Percentiles rank a stretch among this genome's conserved stretches.
These are phyloP conservation scores for Zasmidium angulare DNA, from an alignment of 2,329 filamentous ascomycete species.

Conservation along the genomic window DNA sequence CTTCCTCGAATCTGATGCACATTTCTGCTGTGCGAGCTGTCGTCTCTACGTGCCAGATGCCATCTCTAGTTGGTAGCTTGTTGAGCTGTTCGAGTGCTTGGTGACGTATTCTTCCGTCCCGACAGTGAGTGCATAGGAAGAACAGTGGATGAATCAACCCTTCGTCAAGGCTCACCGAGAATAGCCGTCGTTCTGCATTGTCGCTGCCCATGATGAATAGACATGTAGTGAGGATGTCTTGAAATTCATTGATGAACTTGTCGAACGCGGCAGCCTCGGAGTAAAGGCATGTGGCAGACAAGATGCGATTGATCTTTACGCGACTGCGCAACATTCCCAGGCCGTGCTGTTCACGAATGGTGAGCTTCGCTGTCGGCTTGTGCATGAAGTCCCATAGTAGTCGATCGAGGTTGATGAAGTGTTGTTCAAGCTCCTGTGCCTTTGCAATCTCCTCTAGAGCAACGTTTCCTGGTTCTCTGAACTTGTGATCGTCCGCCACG, in stretches of 20 bases:
- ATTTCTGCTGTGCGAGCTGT: conserved; percentile 26
- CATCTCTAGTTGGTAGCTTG: conserved; percentile 24
- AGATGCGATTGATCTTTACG: conserved; percentile 31
- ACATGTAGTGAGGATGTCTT: conserved; percentile 33
- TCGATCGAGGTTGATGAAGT: conserved; percentile 26
- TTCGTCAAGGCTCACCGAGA: conserved; percentile 33
- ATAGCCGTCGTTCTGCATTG: conserved; percentile 27
- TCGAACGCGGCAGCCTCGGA: conserved; percentile 29
- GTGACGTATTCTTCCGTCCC: conserved; percentile 29
- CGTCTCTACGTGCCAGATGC: conserved; percentile 32
- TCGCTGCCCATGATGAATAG: conserved; percentile 30
- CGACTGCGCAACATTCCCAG: conserved; percentile 30
- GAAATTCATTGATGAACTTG: conserved; percentile 28
- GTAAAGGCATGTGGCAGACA: conserved; percentile 29
- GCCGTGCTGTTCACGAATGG: conserved; percentile 31
- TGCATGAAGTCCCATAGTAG: conserved; percentile 33
- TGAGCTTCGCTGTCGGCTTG: conserved; percentile 27
- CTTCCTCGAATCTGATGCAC: conserved; percentile 28
- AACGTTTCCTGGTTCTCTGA: conserved; percentile 25
- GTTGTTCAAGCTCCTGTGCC: conserved; percentile 28
- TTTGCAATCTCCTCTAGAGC: conserved; percentile 29
- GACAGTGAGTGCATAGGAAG: conserved; percentile 31
- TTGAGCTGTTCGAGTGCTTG: conserved; percentile 26
- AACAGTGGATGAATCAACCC: conserved; percentile 31
- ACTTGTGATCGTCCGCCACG: conserved; percentile 29